A percentile compares a stretch with the other conserved stretches of the same genome.
These are phyloP conservation scores for Glycine latifolia DNA, from an alignment of 306 rosid genomes.

Conservation along the genomic window DNA sequence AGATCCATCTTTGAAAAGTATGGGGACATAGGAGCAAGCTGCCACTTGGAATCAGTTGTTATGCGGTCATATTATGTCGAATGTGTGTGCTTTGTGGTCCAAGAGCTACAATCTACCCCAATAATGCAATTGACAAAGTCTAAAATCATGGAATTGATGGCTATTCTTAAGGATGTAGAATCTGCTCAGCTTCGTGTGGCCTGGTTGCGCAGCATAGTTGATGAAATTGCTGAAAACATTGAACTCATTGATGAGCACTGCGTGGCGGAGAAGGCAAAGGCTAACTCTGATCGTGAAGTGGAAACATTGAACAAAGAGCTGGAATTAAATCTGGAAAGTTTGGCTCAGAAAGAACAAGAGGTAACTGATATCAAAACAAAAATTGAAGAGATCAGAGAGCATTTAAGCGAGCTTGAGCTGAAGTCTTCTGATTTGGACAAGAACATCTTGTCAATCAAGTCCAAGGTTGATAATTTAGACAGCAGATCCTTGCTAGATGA, in stretches of 20 bases:
- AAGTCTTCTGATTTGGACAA: slow-evolving; percentile 66
- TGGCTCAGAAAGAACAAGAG: slow-evolving; percentile 73
- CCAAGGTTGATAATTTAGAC: slow-evolving; percentile 65
- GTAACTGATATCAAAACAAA: slow-evolving; percentile 52
- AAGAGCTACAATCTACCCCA: slow-evolving; percentile 69
- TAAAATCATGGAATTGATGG: slow-evolving; percentile 71
- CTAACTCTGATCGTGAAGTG: slow-evolving; percentile 59
- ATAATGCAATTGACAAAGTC: slow-evolving; percentile 63
- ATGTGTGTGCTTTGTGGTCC: slow-evolving; percentile 87
- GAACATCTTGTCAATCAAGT: slow-evolving; percentile 55
- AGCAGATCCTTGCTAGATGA: slow-evolving; percentile 64
- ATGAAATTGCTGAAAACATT: slow-evolving; percentile 60
- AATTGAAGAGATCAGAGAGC: slow-evolving; percentile 58
- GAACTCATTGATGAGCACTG: slow-evolving; percentile 64
- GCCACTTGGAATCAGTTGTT: slow-evolving; percentile 84
- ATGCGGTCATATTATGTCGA: slow-evolving; percentile 87
- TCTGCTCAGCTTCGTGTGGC: slow-evolving; percentile 69
- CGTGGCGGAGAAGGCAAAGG: slow-evolving; percentile 57
- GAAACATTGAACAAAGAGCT: slow-evolving; percentile 66
- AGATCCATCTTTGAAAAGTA: slow-evolving; percentile 69
- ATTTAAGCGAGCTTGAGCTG: slow-evolving; percentile 70
- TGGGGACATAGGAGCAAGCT: slow-evolving; percentile 83
- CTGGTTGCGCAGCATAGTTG: slow-evolving; percentile 70
- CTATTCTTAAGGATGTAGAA: slow-evolving; percentile 91
- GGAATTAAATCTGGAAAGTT: slow-evolving; percentile 57